These are phyloP conservation scores for Neurospora tetraspora DNA, from an alignment of 495 filamentous ascomycete species.

Conservation along the genomic window DNA sequence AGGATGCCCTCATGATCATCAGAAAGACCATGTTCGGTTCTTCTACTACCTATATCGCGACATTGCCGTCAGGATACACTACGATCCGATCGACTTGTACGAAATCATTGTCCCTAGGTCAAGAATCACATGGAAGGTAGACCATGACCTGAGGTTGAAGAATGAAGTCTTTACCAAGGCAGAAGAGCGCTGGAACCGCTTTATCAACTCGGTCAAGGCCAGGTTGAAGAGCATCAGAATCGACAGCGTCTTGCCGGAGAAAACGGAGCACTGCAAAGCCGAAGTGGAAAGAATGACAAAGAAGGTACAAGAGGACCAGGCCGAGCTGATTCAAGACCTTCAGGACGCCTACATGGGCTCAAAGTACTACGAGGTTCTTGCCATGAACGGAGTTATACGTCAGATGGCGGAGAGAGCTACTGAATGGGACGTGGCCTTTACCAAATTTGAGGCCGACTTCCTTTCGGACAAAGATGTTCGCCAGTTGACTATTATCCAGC, in stretches of 20 bases:
- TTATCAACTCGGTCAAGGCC: conserved; percentile 74
- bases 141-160: conserved; percentile 79
- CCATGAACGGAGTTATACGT: conserved; percentile 77
- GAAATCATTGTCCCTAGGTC: conserved; percentile 90
- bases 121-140: conserved; percentile 92
- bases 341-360: conserved; percentile 87
- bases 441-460: conserved; percentile 84
- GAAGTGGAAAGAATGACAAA: conserved; percentile 68
- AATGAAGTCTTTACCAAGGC: conserved; percentile 79
- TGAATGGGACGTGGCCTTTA: conserved; percentile 86
- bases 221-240: conserved; percentile 80
- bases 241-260: conserved; percentile 81
- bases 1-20: conserved; percentile 82
- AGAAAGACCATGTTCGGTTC: conserved; percentile 82
- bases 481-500: conserved; percentile 77
- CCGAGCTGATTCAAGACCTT: conserved; percentile 57
- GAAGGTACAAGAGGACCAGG: conserved; percentile 73
- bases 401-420: conserved; percentile 86
- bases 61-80: conserved; percentile 71
- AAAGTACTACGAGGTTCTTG: conserved; percentile 92
- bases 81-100: conserved; percentile 83
- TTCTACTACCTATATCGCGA: conserved; percentile 76
- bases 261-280: conserved; percentile 64
- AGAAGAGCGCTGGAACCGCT: conserved; percentile 71
- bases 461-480: conserved; percentile 98